Conservation (phyloP, 225 moss, liverwort and hornwort species). For the Marchantia polymorpha region DNA sequence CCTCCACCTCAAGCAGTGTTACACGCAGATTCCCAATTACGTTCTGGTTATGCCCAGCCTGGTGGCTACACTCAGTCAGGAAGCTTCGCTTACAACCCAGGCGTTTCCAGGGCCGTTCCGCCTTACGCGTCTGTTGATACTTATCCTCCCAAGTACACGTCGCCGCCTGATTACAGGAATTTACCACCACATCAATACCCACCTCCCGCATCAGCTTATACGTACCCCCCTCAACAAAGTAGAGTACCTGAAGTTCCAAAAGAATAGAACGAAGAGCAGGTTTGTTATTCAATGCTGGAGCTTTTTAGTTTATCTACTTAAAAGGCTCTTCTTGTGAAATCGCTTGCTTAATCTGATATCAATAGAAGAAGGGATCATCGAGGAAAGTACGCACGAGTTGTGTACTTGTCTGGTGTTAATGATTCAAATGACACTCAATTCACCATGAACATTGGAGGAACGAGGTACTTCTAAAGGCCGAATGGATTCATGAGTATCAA, state of each 20-base stretch:
- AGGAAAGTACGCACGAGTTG: too few species aligned
- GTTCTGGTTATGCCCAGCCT: conserved; percentile 21
- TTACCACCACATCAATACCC: conserved; percentile 22
- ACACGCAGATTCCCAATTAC: conserved; percentile 46
- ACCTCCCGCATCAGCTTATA: conserved; percentile 6
- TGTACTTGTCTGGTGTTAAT: too few species aligned
- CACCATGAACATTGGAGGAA: too few species aligned
- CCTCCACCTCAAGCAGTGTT: conserved; percentile 69
- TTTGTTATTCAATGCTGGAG: not conserved
- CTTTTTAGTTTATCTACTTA: too few species aligned
- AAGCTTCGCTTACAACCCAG: conserved; percentile 21
- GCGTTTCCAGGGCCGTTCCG: conserved; percentile 17
- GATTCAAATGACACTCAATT: too few species aligned
- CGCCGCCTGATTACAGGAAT: conserved; percentile 17
- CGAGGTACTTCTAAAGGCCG: too few species aligned
- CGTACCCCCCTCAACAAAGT: conserved; percentile 7
- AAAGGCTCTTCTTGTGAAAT: too few species aligned
- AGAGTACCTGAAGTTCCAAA: not conserved
- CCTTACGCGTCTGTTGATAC: conserved; percentile 19
- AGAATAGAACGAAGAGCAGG: conserved; percentile 2
- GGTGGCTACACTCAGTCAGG: conserved; percentile 29
- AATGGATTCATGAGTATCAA: too few species aligned
- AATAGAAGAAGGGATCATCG: too few species aligned
- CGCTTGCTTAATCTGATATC: too few species aligned
- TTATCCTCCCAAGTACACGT: not conserved